A percentile compares a stretch with the other conserved stretches of the same genome.
These are phyloP conservation scores for Colletotrichum euphorbiae DNA, from an alignment of 2,329 filamentous ascomycete species.

Conservation along the genomic window DNA sequence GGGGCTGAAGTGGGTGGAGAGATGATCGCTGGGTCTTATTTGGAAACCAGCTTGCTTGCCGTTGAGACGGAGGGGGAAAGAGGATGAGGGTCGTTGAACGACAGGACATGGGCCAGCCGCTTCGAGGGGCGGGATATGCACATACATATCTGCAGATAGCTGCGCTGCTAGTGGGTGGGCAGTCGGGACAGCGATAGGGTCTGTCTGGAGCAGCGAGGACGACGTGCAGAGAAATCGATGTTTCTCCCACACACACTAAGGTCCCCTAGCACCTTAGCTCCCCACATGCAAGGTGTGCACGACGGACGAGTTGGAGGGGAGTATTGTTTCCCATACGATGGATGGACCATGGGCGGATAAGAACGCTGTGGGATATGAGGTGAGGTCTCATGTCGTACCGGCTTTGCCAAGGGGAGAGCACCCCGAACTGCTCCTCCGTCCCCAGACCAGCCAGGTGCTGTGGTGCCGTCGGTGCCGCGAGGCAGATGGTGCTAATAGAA, in stretches of 20 bases:
- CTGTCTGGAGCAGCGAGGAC: slow-evolving; percentile 21
- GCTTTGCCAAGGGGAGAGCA: slow-evolving; percentile 23
- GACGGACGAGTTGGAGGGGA: slow-evolving; percentile 24
- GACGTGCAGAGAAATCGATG: slow-evolving; percentile 35
- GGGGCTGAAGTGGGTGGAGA: slow-evolving; percentile 39
- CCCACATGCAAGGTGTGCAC: slow-evolving; percentile 37
- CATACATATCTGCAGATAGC: slow-evolving; percentile 40
- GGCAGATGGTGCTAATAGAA: slow-evolving; percentile 24
- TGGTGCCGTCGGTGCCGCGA: slow-evolving; percentile 23
- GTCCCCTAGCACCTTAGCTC: slow-evolving; percentile 38
- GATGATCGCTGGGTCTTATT: slow-evolving; percentile 38
- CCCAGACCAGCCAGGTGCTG: slow-evolving; percentile 6
- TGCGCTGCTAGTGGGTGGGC: slow-evolving; percentile 35
- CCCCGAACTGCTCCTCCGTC: slow-evolving; percentile 16
- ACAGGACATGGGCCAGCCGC: slow-evolving; percentile 31
- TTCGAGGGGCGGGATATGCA: slow-evolving; percentile 38
- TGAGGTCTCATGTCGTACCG: slow-evolving; percentile 38
- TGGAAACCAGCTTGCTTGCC: slow-evolving; percentile 36
- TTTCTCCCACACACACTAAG: slow-evolving; percentile 38
- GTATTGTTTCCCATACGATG: slow-evolving; percentile 29
- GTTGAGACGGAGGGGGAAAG: slow-evolving; percentile 29
- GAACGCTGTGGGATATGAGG: slow-evolving; percentile 35
- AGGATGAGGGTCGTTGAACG: slow-evolving; percentile 33
- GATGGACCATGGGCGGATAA: slow-evolving; percentile 31
- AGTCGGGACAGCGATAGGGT: slow-evolving; percentile 32